Conservation (phyloP, 306 rosid genomes). For the Prunus mira region DNA sequence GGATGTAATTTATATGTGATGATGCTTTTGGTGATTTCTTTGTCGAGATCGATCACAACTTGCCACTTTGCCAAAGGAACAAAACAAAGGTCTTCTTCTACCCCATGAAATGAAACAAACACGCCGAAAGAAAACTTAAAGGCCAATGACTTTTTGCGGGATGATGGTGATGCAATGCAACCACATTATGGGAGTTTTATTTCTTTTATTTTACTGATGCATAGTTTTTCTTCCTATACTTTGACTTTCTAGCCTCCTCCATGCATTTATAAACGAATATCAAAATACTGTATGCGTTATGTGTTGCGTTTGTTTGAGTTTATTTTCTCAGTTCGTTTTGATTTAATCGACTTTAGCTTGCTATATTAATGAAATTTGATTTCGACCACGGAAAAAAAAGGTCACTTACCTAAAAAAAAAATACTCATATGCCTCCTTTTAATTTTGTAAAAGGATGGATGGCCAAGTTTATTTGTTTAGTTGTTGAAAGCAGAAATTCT, state of each 20-base stretch:
- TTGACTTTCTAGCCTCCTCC: no score
- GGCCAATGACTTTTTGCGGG: neutral
- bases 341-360: no score
- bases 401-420: neutral
- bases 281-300: no score
- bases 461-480: constrained; percentile 26
- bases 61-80: neutral
- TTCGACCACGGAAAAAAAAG: no score
- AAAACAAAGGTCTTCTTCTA: neutral
- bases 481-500: constrained; percentile 14
- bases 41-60: neutral
- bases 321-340: no score
- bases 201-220: neutral
- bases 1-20: neutral
- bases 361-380: no score
- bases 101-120: neutral
- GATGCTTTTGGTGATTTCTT: neutral
- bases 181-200: neutral
- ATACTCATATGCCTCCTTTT: neutral
- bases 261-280: no score
- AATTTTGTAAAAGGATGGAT: constrained; percentile 17
- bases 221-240: neutral
- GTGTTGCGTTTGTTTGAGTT: no score
- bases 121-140: neutral
- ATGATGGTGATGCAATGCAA: neutral